phyloP scores from a whole-genome alignment of 768 basidiomycete species.

The Pisolithus marmoratus region DNA sequence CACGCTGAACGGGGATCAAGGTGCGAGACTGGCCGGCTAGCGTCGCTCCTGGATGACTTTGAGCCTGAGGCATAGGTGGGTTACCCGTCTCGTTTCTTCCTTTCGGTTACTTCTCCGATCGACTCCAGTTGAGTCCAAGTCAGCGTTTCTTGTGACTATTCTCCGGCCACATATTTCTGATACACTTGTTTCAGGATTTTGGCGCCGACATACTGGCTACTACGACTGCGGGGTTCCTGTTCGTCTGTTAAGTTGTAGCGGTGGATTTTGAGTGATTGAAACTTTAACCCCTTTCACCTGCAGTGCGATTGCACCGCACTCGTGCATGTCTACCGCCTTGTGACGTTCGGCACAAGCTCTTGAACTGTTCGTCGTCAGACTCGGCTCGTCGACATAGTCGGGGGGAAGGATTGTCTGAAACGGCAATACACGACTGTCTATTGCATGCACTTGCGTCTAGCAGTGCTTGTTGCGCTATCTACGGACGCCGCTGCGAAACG shows the following conservation, averaged over 20 bases:
- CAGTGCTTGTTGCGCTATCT: background rate
- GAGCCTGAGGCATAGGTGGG: constrained; percentile 64
- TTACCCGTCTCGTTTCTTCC: constrained; percentile 8
- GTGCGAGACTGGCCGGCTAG: constrained; percentile 60
- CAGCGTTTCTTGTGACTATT: too few species aligned
- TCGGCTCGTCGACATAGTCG: background rate
- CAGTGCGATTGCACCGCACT: background rate
- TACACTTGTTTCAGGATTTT: constrained; percentile 41
- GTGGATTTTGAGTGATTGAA: background rate
- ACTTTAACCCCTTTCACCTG: background rate
- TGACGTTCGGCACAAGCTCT: constrained; percentile 61
- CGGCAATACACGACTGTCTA: background rate
- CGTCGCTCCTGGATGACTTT: constrained; percentile 72
- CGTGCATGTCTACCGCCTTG: constrained; percentile 12
- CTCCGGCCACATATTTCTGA: too few species aligned
- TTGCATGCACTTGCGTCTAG: background rate
- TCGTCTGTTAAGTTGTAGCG: too few species aligned
- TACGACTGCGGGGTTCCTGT: constrained; percentile 2
- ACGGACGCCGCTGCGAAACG: background rate
- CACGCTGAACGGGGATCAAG: constrained; percentile 42
- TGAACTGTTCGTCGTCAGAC: constrained; percentile 49
- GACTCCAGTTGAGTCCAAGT: too few species aligned
- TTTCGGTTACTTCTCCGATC: background rate
- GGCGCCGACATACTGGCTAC: constrained; percentile 62
- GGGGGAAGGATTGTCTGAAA: constrained; percentile 33